Evolutionary conservation across 2,329 filamentous ascomycete genomes (phyloP).

Genomic region (Arthrocladium fulminans): DNA sequence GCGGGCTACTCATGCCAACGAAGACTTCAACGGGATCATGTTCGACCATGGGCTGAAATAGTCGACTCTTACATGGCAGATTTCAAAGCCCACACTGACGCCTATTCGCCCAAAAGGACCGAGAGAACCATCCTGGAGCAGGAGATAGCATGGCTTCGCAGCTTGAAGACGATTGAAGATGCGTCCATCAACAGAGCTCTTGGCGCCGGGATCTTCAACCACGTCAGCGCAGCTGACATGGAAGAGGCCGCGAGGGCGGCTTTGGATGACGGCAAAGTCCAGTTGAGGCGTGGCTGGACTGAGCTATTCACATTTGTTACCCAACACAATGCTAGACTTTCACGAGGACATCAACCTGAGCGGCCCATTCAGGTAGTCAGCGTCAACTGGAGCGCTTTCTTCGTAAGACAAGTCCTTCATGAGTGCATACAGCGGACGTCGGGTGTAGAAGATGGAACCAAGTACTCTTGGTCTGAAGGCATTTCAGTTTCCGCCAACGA

Average conservation of each 20-base stretch:
- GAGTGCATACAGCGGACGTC: not conserved
- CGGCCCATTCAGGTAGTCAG: not conserved
- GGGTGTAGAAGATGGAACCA: not conserved
- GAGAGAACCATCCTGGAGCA: not conserved
- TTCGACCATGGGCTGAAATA: constrained; percentile 4
- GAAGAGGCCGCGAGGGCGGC: not conserved
- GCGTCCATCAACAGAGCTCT: not conserved
- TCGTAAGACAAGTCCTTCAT: not conserved
- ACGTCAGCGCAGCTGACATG: not conserved
- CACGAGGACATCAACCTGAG: not conserved
- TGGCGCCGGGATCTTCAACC: constrained; percentile 4
- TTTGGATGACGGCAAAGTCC: not conserved
- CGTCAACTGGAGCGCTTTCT: constrained; percentile 8
- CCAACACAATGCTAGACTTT: not conserved
- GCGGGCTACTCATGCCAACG: constrained; percentile 2
- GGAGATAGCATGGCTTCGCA: constrained; percentile 6
- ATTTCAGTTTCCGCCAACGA: constrained; percentile 6
- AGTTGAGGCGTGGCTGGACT: not conserved
- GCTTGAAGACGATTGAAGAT: not conserved
- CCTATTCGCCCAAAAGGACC: not conserved
- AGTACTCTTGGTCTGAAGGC: not conserved
- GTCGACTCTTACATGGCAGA: constrained; percentile 6
- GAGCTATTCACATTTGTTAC: not conserved
- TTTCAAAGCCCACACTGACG: not conserved
- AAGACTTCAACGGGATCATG: not conserved